Percentiles rank a stretch among this genome's conserved stretches.
These are phyloP conservation scores for Chlorella vulgaris DNA, from an alignment of 139 green algal species.

Conservation along the genomic window DNA sequence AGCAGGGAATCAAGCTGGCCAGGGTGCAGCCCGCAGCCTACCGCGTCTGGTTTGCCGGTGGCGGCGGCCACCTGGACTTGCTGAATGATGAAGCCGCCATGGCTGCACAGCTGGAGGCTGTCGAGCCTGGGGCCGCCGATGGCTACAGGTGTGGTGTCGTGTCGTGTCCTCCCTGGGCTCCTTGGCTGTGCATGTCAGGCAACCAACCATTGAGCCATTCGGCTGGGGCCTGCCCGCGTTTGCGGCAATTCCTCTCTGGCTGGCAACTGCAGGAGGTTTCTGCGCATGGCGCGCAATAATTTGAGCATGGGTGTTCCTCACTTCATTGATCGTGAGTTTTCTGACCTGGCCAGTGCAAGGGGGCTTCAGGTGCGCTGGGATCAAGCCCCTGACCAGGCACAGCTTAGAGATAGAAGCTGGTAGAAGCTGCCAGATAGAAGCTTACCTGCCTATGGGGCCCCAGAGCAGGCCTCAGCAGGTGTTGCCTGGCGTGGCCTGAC, in stretches of 20 bases:
- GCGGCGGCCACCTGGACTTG: slow-evolving; percentile 67
- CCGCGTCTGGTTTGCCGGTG: slow-evolving; percentile 72
- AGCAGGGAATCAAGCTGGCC: slow-evolving; percentile 45
- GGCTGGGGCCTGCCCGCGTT: neutral
- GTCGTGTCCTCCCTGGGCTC: neutral
- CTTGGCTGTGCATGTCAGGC: neutral
- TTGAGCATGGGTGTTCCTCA: slow-evolving; percentile 61
- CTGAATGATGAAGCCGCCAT: slow-evolving; percentile 80
- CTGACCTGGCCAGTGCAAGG: slow-evolving; percentile 51
- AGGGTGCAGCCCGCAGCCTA: slow-evolving; percentile 73
- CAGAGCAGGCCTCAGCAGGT: too few relatives aligned
- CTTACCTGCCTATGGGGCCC: too few relatives aligned
- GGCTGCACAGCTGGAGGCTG: slow-evolving; percentile 72
- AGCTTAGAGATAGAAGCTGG: too few relatives aligned
- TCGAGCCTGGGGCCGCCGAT: slow-evolving; percentile 74
- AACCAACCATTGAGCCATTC: too few relatives aligned
- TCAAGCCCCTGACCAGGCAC: too few relatives aligned
- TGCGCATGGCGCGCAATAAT: slow-evolving; percentile 47
- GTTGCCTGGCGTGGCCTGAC: too few relatives aligned
- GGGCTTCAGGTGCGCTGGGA: neutral
- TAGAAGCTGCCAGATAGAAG: too few relatives aligned
- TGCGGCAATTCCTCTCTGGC: neutral
- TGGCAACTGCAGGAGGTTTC: slow-evolving; percentile 46
- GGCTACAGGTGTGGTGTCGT: slow-evolving; percentile 31
- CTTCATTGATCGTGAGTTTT: slow-evolving; percentile 84